Conservation (phyloP, 2,329 filamentous ascomycete genomes). For the Lachnellula cervina region DNA sequence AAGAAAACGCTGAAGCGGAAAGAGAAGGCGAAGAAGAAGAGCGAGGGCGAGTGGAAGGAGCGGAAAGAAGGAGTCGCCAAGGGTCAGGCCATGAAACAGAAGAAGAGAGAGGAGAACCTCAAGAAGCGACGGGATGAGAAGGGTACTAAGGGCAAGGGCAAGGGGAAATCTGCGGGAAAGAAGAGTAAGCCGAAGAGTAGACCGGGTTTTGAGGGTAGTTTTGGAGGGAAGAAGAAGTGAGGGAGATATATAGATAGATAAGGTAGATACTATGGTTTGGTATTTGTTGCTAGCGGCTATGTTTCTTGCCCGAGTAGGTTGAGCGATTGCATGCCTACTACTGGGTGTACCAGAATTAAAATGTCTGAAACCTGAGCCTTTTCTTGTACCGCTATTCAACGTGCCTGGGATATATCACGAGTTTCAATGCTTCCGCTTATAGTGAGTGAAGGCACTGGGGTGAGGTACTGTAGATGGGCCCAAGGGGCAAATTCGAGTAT, state of each 20-base stretch:
- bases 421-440: neutral
- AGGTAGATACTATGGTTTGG: neutral
- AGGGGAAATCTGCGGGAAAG: conserved; percentile 35
- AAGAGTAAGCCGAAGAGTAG: conserved; percentile 40
- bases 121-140: conserved; percentile 72
- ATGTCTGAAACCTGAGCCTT: too few species aligned
- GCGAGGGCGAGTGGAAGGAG: conserved; percentile 80
- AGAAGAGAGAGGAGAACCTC: conserved; percentile 77
- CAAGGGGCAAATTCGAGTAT: too few species aligned
- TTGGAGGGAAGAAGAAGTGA: conserved; percentile 25
- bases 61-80: conserved; percentile 67
- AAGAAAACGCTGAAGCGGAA: conserved; percentile 96
- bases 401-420: neutral
- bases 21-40: conserved; percentile 85
- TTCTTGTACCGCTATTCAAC: too few species aligned
- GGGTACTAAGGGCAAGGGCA: conserved; percentile 55
- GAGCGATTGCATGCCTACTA: neutral
- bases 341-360: too few species aligned
- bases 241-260: neutral
- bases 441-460: too few species aligned
- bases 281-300: neutral
- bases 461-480: too few species aligned
- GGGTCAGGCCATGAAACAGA: conserved; percentile 72
- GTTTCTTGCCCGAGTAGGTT: neutral
- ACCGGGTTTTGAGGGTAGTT: conserved; percentile 55